These are phyloP conservation scores for Trametes cinnabarina DNA, from an alignment of 768 basidiomycete species.

Conservation along the genomic window DNA sequence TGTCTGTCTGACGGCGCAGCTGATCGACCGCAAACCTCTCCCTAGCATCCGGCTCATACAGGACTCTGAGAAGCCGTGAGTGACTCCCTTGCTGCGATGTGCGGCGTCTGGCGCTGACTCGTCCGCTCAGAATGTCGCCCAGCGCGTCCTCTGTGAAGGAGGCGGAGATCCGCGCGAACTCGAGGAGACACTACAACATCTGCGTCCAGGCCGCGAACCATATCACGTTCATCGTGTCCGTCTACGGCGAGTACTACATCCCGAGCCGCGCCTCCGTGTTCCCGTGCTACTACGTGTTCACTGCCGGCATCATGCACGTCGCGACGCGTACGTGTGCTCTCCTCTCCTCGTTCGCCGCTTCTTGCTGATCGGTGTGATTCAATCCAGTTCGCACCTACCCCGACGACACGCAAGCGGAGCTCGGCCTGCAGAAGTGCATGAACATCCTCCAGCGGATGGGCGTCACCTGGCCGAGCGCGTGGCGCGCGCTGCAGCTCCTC, in stretches of 20 bases:
- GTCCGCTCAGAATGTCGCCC: constrained; percentile 6
- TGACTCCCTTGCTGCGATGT: neutral
- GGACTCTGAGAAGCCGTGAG: constrained; percentile 22
- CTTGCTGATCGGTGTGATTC: neutral
- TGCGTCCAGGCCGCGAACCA: constrained; percentile 79
- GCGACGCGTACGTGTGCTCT: constrained; percentile 46
- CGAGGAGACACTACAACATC: constrained; percentile 67
- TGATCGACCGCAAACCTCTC: neutral
- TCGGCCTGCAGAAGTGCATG: constrained; percentile 67
- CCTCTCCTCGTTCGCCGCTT: neutral
- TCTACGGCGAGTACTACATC: constrained; percentile 63
- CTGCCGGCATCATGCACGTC: constrained; percentile 78
- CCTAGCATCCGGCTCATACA: constrained; percentile 33
- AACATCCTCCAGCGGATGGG: constrained; percentile 64
- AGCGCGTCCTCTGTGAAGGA: constrained; percentile 40
- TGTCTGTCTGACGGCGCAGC: no score
- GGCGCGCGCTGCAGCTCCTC: constrained; percentile 69
- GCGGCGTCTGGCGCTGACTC: neutral
- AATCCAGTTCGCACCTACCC: constrained; percentile 58
- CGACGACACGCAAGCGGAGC: constrained; percentile 63
- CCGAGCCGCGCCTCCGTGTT: constrained; percentile 65
- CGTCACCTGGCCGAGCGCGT: constrained; percentile 73
- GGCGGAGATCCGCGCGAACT: constrained; percentile 48
- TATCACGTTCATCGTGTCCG: constrained; percentile 59
- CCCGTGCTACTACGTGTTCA: constrained; percentile 77